Percentiles rank a stretch among this genome's conserved stretches.
Evolutionary conservation across 805 yeast species (phyloP).

Genomic region (Ogataea minuta): DNA sequence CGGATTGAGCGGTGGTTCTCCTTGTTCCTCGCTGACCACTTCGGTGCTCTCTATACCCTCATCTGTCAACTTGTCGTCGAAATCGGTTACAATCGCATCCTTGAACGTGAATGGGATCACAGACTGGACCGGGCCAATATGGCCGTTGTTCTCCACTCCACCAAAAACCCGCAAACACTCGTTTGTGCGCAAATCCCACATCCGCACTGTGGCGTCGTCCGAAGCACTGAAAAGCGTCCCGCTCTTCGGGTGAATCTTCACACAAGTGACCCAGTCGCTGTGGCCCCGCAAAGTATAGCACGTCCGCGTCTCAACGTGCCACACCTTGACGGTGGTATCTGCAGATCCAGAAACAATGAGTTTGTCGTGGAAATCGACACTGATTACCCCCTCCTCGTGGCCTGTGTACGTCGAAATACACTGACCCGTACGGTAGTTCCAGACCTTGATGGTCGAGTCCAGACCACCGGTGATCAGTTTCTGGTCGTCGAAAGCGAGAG

Average conservation of each 20-base stretch:
- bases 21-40: constrained; percentile 23
- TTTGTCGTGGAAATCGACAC: constrained; percentile 77
- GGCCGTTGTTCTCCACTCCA: constrained; percentile 72
- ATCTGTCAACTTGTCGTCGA: constrained; percentile 22
- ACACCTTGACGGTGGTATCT: constrained; percentile 86
- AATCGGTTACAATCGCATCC: constrained; percentile 45
- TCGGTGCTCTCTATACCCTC: constrained; percentile 29
- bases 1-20: constrained; percentile 26
- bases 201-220: constrained; percentile 87
- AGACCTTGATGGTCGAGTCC: constrained; percentile 87
- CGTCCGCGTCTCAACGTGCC: constrained; percentile 94
- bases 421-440: constrained; percentile 95
- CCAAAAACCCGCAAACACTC: constrained; percentile 79
- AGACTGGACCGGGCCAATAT: constrained; percentile 90
- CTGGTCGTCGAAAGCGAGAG: constrained; percentile 81
- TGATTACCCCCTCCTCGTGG: constrained; percentile 80
- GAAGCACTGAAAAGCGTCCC: constrained; percentile 81
- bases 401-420: constrained; percentile 93
- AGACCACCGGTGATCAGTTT: constrained; percentile 90
- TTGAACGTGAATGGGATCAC: constrained; percentile 81
- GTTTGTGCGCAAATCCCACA: constrained; percentile 90
- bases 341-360: constrained; percentile 92
- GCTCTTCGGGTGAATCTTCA: constrained; percentile 77
- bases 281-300: constrained; percentile 94
- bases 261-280: constrained; percentile 87